phyloP scores from a whole-genome alignment of 1,139 yeast species.

The Nakaseomyces delphensis region DNA sequence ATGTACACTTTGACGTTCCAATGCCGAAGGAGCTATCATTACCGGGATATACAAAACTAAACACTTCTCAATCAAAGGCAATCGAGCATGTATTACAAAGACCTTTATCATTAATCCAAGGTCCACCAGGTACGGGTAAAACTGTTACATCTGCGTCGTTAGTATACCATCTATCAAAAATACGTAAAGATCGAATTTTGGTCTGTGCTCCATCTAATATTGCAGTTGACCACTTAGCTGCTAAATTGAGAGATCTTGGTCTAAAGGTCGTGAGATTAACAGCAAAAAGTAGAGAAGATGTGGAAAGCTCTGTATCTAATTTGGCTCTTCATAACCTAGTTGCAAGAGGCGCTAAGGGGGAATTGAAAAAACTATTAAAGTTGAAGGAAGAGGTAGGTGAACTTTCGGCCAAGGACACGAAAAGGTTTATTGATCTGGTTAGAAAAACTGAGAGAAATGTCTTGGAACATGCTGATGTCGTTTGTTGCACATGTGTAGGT shows the following conservation, averaged over 20 bases:
- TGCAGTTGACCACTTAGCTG: slow-evolving; percentile 87
- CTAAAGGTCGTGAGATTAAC: slow-evolving; percentile 67
- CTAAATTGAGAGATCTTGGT: slow-evolving; percentile 57
- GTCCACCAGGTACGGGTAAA: slow-evolving; percentile 94
- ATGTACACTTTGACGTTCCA: slow-evolving; percentile 50
- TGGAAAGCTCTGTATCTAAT: slow-evolving; percentile 51
- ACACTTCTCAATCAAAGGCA: slow-evolving; percentile 72
- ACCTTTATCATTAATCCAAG: slow-evolving; percentile 83
- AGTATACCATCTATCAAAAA: slow-evolving; percentile 60
- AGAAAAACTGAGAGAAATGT: slow-evolving; percentile 43
- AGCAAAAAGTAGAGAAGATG: slow-evolving; percentile 74
- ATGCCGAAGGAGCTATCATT: slow-evolving; percentile 57
- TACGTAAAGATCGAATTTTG: slow-evolving; percentile 51
- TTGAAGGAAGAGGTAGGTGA: slow-evolving; percentile 65
- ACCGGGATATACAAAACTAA: slow-evolving; percentile 61
- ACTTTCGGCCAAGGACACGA: slow-evolving; percentile 48
- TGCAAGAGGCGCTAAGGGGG: slow-evolving; percentile 41
- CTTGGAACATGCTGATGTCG: slow-evolving; percentile 60
- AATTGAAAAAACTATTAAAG: slow-evolving; percentile 49
- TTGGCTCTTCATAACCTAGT: slow-evolving; percentile 48
- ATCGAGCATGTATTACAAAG: slow-evolving; percentile 60
- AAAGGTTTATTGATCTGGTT: slow-evolving; percentile 36
- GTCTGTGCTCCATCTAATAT: slow-evolving; percentile 96
- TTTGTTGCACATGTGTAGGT: slow-evolving; percentile 88
- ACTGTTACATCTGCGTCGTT: slow-evolving; percentile 91